Evolutionary conservation across 441 rosid species (phyloP).

Genomic region (Kokia cookei): DNA sequence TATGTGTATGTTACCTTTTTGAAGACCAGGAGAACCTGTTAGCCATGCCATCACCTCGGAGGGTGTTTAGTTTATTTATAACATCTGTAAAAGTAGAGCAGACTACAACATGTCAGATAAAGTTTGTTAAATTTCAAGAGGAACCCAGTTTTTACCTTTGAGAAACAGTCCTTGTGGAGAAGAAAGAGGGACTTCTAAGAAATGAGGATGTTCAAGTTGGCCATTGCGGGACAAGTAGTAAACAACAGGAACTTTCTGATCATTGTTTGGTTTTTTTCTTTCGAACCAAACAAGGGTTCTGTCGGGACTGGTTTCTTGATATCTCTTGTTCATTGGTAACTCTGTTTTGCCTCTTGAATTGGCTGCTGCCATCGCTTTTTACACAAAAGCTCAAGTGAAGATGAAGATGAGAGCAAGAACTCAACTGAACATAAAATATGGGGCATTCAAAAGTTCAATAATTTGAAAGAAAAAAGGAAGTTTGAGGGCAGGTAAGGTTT

Average conservation of each 20-base stretch:
- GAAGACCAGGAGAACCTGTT: conserved; percentile 34
- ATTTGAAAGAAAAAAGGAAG: neutral
- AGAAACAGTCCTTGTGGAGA: conserved; percentile 36
- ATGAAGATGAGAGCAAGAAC: neutral
- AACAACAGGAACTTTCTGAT: conserved; percentile 30
- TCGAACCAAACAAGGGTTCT: conserved; percentile 21
- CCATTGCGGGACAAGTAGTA: conserved; percentile 42
- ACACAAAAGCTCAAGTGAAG: conserved; percentile 8
- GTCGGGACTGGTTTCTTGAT: conserved; percentile 19
- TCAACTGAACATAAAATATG: neutral
- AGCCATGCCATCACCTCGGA: conserved; percentile 33
- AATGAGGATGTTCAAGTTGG: conserved; percentile 52
- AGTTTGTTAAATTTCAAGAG: neutral
- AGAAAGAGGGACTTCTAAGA: conserved; percentile 41
- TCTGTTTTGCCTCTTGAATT: conserved; percentile 16
- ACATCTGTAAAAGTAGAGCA: conserved; percentile 18
- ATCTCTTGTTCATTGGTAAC: neutral
- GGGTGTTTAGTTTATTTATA: conserved; percentile 18
- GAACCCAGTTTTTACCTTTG: conserved; percentile 20
- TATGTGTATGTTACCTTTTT: conserved; percentile 13
- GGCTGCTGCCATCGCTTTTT: conserved; percentile 10
- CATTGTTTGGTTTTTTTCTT: conserved; percentile 6
- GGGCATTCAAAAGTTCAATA: neutral
- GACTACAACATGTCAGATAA: neutral
- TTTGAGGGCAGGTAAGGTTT: neutral